Base-by-base conservation (phyloP, 257 asterid species). In the Ilex aquifolium region DNA sequence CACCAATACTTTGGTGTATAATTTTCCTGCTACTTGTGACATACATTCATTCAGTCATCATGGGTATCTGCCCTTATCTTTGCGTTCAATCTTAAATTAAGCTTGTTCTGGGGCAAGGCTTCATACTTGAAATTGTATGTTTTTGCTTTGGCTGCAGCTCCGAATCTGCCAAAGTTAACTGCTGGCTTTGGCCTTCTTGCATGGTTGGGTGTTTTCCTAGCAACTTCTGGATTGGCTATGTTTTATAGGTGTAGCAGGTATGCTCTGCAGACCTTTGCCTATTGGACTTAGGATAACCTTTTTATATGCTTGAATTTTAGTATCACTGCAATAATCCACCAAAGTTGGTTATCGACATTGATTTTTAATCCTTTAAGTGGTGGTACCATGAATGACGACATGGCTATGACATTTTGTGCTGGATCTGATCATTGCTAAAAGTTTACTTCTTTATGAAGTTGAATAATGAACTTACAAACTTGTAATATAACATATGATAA, bases 241-340 rank as follows among this genome's bases (percentile, higher is more conserved):
- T 93, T 93, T 69, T 93, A 90, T 69, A 85, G 94, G 70, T 93
- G 97, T 74, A 93, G 96, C 96, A 87, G 97, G 99, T 93, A 84
- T n/a, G 72, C 14, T 63, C 42, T 58, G 59, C 16, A 29, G 1
- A 49, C 4, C 54, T 49, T 49, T 11, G n/a, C 17, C 4, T 49
- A 36, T 36, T 4, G 42, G 8, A 36, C 42, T 4, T 36, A 0
- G 8, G 8, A 8, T 4, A 8, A 36, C 7, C 42, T 36, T 4
- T 36, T 36, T 36, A 36, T 36, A 36, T 36, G 8, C 42, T 36
- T 36, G 42, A 36, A 4, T 4, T 36, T 36, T 36, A 36, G 27
- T 21, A 21, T 21, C 27, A 36, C 42, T 36, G 5, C 7, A 36
- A 4, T 36, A 36, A 36, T 36, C 8, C 5, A 8, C 42, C 8